phyloP scores from a whole-genome alignment of 768 basidiomycete genomes.

The Termitomyces sp. region DNA sequence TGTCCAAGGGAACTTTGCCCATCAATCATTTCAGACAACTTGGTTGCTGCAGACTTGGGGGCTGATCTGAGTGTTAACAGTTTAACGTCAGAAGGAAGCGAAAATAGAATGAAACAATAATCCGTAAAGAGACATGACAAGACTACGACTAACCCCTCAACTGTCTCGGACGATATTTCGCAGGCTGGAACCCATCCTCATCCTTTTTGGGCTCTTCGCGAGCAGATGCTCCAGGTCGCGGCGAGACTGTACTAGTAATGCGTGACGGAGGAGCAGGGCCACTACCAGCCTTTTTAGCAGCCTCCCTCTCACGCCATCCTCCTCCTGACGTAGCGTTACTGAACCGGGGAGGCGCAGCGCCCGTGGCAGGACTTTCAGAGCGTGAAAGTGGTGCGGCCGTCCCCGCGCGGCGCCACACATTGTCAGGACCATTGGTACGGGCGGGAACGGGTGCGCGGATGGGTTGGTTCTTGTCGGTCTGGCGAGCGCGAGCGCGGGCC shows the following conservation, averaged over 20 bases:
- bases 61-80: neutral
- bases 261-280: conserved; percentile 13
- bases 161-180: conserved; percentile 29
- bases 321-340: conserved; percentile 22
- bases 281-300: conserved; percentile 13
- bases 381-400: conserved; percentile 36
- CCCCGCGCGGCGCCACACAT: conserved; percentile 28
- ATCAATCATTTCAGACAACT: no score
- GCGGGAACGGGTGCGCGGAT: conserved; percentile 23
- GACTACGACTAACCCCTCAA: conserved; percentile 11
- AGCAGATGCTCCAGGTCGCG: conserved; percentile 32
- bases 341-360: conserved; percentile 33
- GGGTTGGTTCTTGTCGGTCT: conserved; percentile 28
- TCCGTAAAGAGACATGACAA: neutral
- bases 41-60: no score
- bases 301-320: conserved; percentile 23
- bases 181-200: conserved; percentile 70
- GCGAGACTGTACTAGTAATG: conserved; percentile 19
- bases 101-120: conserved; percentile 1
- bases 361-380: conserved; percentile 46
- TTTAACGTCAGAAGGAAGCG: no score
- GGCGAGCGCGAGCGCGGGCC: conserved; percentile 35
- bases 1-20: no score
- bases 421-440: conserved; percentile 19
- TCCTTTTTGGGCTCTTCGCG: conserved; percentile 46